Conservation (phyloP, 768 basidiomycete genomes). For the Lepiota venenata region DNA sequence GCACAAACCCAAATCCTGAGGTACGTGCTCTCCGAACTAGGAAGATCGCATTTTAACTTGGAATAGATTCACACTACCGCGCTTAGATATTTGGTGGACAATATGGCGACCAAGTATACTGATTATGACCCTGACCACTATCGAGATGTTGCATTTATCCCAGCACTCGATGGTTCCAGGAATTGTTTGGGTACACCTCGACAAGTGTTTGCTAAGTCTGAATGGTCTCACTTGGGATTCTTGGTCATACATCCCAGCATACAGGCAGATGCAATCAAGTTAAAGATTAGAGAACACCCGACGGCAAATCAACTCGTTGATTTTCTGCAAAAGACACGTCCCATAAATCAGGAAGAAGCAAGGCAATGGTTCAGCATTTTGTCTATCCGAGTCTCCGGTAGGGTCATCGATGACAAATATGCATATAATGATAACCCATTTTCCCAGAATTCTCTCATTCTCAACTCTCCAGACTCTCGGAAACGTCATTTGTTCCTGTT, state of each 20-base stretch:
- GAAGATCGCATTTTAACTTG: background rate
- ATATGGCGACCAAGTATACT: conserved; percentile 56
- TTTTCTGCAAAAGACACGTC: conserved; percentile 56
- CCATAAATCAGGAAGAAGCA: conserved; percentile 52
- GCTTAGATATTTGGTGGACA: conserved; percentile 80
- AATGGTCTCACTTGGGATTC: conserved; percentile 79
- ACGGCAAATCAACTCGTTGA: conserved; percentile 56
- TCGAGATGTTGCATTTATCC: conserved; percentile 70
- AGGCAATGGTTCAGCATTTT: conserved; percentile 66
- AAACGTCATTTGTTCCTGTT: conserved; percentile 65
- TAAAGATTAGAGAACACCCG: conserved; percentile 71
- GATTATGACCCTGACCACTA: conserved; percentile 57
- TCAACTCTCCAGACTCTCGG: conserved; percentile 57
- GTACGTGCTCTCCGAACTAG: conserved; percentile 18
- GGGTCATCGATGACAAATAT: background rate
- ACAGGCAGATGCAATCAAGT: conserved; percentile 53
- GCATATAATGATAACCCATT: background rate
- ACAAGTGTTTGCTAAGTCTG: conserved; percentile 67
- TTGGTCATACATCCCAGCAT: conserved; percentile 54
- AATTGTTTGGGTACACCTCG: conserved; percentile 54
- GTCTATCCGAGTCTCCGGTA: conserved; percentile 46
- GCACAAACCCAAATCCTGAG: conserved; percentile 48
- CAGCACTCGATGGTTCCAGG: conserved; percentile 56
- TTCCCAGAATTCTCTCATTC: conserved; percentile 51
- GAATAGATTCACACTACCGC: conserved; percentile 50